These are phyloP conservation scores for Naganishia sp. DNA, from an alignment of 1,284 basidiomycete genomes.

Conservation along the genomic window DNA sequence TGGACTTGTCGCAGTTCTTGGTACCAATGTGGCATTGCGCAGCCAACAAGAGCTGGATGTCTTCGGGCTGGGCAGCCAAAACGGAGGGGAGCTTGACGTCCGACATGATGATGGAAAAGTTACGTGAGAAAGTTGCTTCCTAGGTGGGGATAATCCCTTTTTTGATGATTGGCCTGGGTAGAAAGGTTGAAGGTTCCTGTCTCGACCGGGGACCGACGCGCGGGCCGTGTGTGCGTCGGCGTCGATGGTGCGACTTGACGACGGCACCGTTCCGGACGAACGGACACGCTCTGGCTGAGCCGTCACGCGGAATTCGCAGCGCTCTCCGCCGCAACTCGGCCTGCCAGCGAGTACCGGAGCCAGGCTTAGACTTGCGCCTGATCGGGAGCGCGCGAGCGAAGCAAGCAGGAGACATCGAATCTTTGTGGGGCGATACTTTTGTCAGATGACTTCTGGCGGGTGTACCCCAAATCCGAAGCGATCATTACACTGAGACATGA, in stretches of 20 bases:
- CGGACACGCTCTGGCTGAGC: background rate
- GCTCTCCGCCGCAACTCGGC: background rate
- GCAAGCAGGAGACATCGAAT: too few relatives aligned
- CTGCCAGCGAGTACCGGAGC: background rate
- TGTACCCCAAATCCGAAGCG: too few relatives aligned
- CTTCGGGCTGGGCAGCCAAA: conserved; percentile 92
- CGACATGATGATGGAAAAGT: conserved; percentile 35
- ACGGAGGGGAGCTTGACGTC: conserved; percentile 80
- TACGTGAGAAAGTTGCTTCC: conserved; percentile 4
- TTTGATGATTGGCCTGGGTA: conserved; percentile 23
- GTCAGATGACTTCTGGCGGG: too few relatives aligned
- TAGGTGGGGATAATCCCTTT: conserved; percentile 26
- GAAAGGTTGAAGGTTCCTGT: conserved; percentile 24
- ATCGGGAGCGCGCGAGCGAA: too few relatives aligned
- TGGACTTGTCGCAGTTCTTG: conserved; percentile 99
- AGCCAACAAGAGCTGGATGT: conserved; percentile 90
- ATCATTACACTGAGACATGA: too few relatives aligned
- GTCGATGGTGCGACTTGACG: conserved; percentile 25
- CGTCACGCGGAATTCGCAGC: background rate
- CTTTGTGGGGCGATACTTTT: too few relatives aligned
- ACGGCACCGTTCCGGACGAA: conserved; percentile 9
- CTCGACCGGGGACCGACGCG: conserved; percentile 16
- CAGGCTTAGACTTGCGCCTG: background rate
- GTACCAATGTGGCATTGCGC: conserved; percentile 96
- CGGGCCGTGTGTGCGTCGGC: background rate